Base-by-base conservation (phyloP, 2,329 filamentous ascomycete genomes). In the Calonectria pseudoreteaudii region DNA sequence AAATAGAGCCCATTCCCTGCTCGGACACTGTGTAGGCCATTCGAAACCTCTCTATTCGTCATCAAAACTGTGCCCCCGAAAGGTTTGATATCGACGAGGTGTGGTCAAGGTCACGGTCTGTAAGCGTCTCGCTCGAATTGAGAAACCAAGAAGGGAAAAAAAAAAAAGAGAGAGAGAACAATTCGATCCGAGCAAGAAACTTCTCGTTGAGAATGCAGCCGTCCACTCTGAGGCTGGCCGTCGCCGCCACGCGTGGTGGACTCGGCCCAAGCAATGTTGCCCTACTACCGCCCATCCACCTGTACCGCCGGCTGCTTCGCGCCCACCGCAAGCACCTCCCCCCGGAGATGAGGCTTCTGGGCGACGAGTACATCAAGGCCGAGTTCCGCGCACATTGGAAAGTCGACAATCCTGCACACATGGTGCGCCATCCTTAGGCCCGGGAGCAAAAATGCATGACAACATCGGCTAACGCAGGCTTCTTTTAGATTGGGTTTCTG, bases 321-420 rank as follows among this genome's bases (percentile, higher is more conserved):
- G 93, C 94, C 5, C 97, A 99, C 86, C 91, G 97, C 78, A 95
- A 93, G 81, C 90, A 93, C 80, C 87, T 99, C 13, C 92, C 93
- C 0, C 80, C 85, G 1, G 93, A 98, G 69, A 91, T 92, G 92
- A 92, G 97, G 44, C 72, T 98, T 6, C 86, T 99, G 10, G 97
- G 97, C 6, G 97, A 99, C 82, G 92, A 95, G 83, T 99, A 98
- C 85, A 89, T 98, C 83, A 98, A 97, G 86, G 91, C 92, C 58
- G 97, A 99, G 86, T 99, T 98, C 80, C 90, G 95, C 74, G 93
- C 94, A 0, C 97, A 98, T 82, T 90, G 90, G 74, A 89, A 92
- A 41, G 91, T 97, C 64, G 96, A 98, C 74, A 98, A 98, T 81
- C 96, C 97, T 0, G 91, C 95, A 31, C 96, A 98, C 82, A 91